Base-by-base conservation (phyloP, 176 grass and related monocot genomes). In the Eremochloa ophiuroides region DNA sequence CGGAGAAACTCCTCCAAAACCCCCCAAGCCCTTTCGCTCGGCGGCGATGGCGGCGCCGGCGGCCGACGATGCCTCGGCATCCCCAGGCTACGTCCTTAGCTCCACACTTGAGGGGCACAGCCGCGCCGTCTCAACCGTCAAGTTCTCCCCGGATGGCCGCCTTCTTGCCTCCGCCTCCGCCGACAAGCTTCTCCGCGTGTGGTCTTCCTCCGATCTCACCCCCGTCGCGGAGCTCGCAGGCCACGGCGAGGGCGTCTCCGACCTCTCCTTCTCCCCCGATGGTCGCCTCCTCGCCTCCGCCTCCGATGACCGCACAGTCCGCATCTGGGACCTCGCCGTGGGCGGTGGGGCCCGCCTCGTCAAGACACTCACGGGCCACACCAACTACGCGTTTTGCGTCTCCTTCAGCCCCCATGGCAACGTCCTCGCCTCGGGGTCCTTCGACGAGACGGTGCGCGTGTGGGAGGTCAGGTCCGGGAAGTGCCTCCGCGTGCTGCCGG, bases 361-460 rank as follows among this genome's bases (percentile, higher is more conserved):
- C 74, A 91, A 87, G 80, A 97, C 95, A 17, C 88, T 97, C 10
- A 14, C 62, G 50, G 95, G 92, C 33, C 95, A 97, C 86, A 94
- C 95, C 73, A 97, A 97, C 88, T 97, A 97, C 82, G 95, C 85
- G 73, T 94, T 94, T 74, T 97, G 95, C 79, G 87, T 93, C 61
- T 61, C 92, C 77, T 97, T 97, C 90, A 94, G 87, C 64, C 95
- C 95, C 48, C 92, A 94, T 59, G 91, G 92, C 8, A 92, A 97
- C 74, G 80, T 97, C 16, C 82, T 97, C 56, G 92, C 92, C 58
- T 97, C 95, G 5, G 95, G 92, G 0, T 97, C 95, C 77, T 97
- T 94, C 71, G 95, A 97, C 27, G 95, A 97, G 83, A 97, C 92
- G 9, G 95, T 97, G 9, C 87, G 95, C 30, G 92, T 97, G 27